phyloP scores from a whole-genome alignment of 2,329 filamentous ascomycete species.

The Penicillium sp. region DNA sequence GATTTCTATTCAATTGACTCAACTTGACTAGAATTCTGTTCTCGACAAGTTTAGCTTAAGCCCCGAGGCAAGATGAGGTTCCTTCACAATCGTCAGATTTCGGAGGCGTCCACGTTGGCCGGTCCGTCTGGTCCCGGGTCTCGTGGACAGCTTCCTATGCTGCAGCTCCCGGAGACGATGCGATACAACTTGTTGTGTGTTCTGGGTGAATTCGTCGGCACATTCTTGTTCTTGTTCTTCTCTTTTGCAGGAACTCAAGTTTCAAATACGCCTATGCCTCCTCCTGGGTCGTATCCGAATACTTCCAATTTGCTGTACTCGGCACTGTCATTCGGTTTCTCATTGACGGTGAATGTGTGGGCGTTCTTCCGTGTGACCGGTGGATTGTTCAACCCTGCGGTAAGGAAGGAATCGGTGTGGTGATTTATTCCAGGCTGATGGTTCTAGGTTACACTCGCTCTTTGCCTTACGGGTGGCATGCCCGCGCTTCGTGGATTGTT shows the following conservation, averaged over 20 bases:
- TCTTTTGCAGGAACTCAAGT: conserved; percentile 50
- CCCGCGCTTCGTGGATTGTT: conserved; percentile 53
- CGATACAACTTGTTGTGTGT: conserved; percentile 50
- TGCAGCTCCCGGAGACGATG: conserved; percentile 32
- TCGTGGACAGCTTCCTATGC: conserved; percentile 33
- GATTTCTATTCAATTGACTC: background rate
- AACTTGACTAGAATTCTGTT: background rate
- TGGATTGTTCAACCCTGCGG: conserved; percentile 53
- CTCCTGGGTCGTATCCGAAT: conserved; percentile 34
- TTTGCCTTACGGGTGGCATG: conserved; percentile 60
- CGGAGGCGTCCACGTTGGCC: conserved; percentile 12
- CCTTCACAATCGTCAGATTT: conserved; percentile 8
- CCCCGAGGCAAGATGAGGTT: conserved; percentile 6
- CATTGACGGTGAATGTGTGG: conserved; percentile 56
- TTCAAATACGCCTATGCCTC: conserved; percentile 40
- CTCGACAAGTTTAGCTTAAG: background rate
- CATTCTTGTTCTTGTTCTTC: conserved; percentile 52
- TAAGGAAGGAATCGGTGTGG: conserved; percentile 23
- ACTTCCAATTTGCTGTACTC: conserved; percentile 44
- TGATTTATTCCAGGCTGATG: background rate
- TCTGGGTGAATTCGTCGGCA: conserved; percentile 54
- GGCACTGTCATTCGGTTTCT: conserved; percentile 47
- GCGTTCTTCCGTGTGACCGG: conserved; percentile 55
- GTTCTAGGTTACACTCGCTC: conserved; percentile 55
- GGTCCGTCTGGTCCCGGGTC: background rate